Conservation (phyloP, 148 eudicot species). For the Linanthus parryae region DNA sequence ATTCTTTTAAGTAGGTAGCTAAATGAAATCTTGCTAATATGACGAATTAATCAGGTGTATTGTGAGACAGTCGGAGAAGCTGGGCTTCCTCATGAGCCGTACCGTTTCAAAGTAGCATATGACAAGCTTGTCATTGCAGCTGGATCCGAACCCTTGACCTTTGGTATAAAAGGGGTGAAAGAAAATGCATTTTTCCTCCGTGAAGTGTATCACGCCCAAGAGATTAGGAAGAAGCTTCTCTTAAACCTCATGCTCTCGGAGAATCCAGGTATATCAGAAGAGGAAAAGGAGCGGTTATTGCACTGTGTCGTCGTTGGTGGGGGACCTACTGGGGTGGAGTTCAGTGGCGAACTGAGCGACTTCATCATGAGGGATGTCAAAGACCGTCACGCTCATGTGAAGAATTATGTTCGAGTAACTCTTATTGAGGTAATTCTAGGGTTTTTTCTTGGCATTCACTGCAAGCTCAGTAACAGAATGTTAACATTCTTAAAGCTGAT, state of each 20-base stretch:
- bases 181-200: conserved; percentile 85
- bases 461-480: neutral
- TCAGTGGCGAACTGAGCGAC: conserved; percentile 87
- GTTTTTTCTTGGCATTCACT: neutral
- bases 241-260: conserved; percentile 82
- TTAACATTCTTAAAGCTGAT: neutral
- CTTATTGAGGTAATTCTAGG: conserved; percentile 64
- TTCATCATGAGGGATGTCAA: conserved; percentile 73
- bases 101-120: conserved; percentile 72
- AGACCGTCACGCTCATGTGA: conserved; percentile 61
- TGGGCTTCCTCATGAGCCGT: conserved; percentile 38
- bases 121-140: conserved; percentile 91
- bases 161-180: conserved; percentile 78
- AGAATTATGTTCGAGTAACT: conserved; percentile 66
- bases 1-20: neutral
- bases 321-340: conserved; percentile 95
- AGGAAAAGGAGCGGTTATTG: conserved; percentile 61
- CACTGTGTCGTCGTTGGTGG: conserved; percentile 95
- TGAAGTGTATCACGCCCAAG: conserved; percentile 88
- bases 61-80: conserved; percentile 55
- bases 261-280: conserved; percentile 89
- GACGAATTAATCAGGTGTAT: conserved; percentile 40
- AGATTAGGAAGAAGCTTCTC: conserved; percentile 73
- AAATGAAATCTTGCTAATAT: neutral
- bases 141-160: conserved; percentile 85